A percentile compares a stretch with the other conserved stretches of the same genome.
Evolutionary conservation across 2,329 filamentous ascomycete genomes (phyloP).

Genomic region (Verticillium nubilum): DNA sequence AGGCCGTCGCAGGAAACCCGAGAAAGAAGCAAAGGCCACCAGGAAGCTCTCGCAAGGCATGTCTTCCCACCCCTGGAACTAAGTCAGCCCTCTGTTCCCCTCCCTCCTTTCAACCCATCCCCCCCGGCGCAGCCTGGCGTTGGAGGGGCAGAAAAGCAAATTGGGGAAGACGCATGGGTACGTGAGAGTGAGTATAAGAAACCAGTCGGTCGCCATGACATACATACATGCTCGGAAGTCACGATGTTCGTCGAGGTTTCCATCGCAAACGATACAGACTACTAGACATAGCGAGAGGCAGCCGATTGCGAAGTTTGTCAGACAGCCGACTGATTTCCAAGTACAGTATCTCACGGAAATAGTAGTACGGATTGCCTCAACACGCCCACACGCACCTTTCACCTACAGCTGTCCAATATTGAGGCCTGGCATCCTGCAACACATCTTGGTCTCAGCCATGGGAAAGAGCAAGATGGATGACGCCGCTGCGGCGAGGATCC

Average conservation of each 20-base stretch:
- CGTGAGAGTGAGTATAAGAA: background rate
- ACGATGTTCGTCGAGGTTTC: background rate
- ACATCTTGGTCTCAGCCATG: background rate
- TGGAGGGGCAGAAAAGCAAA: background rate
- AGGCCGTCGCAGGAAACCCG: background rate
- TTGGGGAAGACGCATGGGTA: background rate
- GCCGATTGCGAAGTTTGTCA: too few species aligned
- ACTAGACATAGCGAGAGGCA: background rate
- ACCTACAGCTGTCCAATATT: background rate
- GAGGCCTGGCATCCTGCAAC: background rate
- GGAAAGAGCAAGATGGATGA: constrained; percentile 34
- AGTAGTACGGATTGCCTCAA: too few species aligned
- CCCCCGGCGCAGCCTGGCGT: background rate
- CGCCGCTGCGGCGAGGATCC: constrained; percentile 33
- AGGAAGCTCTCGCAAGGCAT: background rate
- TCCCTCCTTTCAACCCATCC: background rate
- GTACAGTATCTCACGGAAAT: too few species aligned
- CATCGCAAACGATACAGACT: background rate
- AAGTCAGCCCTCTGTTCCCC: background rate
- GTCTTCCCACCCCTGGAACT: background rate
- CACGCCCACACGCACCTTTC: too few species aligned
- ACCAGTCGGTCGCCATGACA: background rate
- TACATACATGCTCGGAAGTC: background rate
- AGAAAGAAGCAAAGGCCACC: background rate
- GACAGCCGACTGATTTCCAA: too few species aligned